phyloP scores from a whole-genome alignment of 345 rosid species.

The Fremontodendron californicum region DNA sequence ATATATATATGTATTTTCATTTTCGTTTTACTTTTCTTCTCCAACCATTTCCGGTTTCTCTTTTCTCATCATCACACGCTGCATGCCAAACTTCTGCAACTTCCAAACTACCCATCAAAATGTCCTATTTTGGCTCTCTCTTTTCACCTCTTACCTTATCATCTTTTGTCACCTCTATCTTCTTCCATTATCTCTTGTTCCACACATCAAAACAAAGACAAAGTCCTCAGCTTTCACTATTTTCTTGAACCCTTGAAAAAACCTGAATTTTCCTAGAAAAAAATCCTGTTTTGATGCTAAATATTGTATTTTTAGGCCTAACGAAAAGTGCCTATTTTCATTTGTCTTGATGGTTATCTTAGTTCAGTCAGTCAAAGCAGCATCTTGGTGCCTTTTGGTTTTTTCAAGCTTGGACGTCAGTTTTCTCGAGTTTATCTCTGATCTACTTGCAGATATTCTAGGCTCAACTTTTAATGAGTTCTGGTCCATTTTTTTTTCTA shows the following conservation, averaged over 20 bases:
- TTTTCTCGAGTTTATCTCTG: conserved; percentile 39
- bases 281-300: conserved; percentile 1
- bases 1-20: background rate
- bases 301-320: background rate
- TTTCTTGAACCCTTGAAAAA: conserved; percentile 26
- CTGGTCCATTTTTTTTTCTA: conserved; percentile 45
- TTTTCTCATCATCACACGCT: conserved; percentile 31
- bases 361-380: conserved; percentile 45
- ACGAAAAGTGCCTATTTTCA: conserved; percentile 32
- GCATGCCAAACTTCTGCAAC: conserved; percentile 45
- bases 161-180: conserved; percentile 16
- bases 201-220: conserved; percentile 15
- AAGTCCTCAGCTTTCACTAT: conserved; percentile 18
- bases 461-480: conserved; percentile 34
- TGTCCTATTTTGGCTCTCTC: conserved; percentile 23
- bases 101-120: conserved; percentile 31
- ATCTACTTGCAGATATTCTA: conserved; percentile 47
- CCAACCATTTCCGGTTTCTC: conserved; percentile 3
- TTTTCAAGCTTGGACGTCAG: conserved; percentile 46
- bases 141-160: conserved; percentile 17
- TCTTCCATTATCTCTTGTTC: conserved; percentile 16
- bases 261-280: background rate
- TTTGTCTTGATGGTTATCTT: conserved; percentile 42
- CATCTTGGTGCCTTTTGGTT: conserved; percentile 41
- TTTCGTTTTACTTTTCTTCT: background rate